A percentile compares a stretch with the other conserved stretches of the same genome.
Conservation (phyloP, 73 alveolate species). For the Stentor coeruleus region DNA sequence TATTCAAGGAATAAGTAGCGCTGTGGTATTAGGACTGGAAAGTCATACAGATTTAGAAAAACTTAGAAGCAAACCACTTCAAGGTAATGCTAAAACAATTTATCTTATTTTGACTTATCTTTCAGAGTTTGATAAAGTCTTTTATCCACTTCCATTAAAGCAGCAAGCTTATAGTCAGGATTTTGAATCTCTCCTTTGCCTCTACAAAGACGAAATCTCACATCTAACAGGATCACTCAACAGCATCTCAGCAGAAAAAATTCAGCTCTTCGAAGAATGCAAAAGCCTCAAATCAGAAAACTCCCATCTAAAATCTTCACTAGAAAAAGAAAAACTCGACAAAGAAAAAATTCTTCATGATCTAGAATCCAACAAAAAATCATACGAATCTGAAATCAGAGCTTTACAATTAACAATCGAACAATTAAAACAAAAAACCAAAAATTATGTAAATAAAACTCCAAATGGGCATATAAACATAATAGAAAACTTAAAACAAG, state of each 20-base stretch:
- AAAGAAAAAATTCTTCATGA: not conserved
- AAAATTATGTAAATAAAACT: not conserved
- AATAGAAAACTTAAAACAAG: not conserved
- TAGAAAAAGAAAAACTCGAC: not conserved
- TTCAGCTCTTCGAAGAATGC: not conserved
- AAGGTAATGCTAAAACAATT: slow-evolving; percentile 31
- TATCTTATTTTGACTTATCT: slow-evolving; percentile 57
- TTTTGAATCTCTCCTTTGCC: not conserved
- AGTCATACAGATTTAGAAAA: slow-evolving; percentile 58
- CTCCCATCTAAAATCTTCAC: not conserved
- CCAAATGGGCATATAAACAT: too few species aligned
- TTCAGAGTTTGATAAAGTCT: slow-evolving; percentile 61
- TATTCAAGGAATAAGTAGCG: slow-evolving; percentile 34
- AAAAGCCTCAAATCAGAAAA: not conserved
- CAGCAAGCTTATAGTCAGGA: too few species aligned
- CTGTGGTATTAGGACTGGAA: slow-evolving; percentile 51
- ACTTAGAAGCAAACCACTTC: slow-evolving; percentile 25
- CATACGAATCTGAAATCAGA: not conserved
- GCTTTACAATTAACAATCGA: not conserved
- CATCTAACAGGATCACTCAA: not conserved
- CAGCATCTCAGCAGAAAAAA: too few species aligned
- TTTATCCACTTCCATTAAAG: slow-evolving; percentile 63
- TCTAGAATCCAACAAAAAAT: not conserved
- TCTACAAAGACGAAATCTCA: not conserved
- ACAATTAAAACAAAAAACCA: not conserved